Base-by-base conservation (phyloP, 495 filamentous ascomycete genomes). In the Aspergillus kassunensis region DNA sequence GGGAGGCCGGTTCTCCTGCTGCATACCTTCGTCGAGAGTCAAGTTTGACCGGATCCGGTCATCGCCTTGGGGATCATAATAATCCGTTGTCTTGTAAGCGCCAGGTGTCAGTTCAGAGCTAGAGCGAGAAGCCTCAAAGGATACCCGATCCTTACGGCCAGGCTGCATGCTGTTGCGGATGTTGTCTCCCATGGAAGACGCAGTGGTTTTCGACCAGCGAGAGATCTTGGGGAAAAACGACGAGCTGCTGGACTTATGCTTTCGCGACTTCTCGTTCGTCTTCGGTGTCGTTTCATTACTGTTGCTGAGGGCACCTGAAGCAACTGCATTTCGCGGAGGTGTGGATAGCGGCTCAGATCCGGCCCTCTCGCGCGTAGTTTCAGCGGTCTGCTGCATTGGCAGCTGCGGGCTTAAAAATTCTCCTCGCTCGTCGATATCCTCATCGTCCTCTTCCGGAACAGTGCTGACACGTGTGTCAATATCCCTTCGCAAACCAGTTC, bases 151-250 rank as follows among this genome's bases (percentile, higher is more conserved):
- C 44, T 77, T 76, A 33, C 73, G 72, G 15, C 60, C 60, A 11
- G 71, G 65, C 51, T 77, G 74, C 21, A 73, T 68, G 60, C 72
- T 81, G 58, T 73, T 77, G 51, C 79, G 74, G 55, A 74, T 71
- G 41, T 75, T 74, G 56, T 80, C 73, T 12, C 77, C 80, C 53
- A 77, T 75, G n/a, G 86, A 86, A 2, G 95, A 93, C 19, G 91
- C 80, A 4, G 93, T 97, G 18, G 93, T 97, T 69, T 93, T 91
- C 4, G 92, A 97, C 93, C 93, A 99, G 25, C 93, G 83, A 11
- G 95, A 97, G 53, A 96, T 88, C 69, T 91, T 95, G 20, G 90
- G 89, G 71, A 91, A 93, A 65, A 95, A 85, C 4, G 89, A 93
- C 12, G 90, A 92, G 59, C 81, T 85, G 67, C 81, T 89, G 10